A percentile compares a stretch with the other conserved stretches of the same genome.
Conservation (phyloP, 2,329 filamentous ascomycete species). For the Fusarium hostae region DNA sequence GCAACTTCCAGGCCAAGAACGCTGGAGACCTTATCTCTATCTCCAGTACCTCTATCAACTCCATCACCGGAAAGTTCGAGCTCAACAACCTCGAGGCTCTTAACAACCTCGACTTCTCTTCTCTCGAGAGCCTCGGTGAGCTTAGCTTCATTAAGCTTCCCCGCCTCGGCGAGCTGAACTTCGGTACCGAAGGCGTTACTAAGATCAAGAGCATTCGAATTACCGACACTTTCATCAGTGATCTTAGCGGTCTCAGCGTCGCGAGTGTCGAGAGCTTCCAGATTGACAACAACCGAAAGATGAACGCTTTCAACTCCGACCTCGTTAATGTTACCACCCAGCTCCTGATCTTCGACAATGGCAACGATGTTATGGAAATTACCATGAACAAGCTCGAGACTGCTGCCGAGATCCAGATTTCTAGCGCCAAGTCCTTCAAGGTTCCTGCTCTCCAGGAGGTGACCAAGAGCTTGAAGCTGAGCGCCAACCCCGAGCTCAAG, state of each 20-base stretch:
- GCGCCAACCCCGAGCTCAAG: conserved; percentile 76
- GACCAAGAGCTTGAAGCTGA: conserved; percentile 85
- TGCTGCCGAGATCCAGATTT: conserved; percentile 64
- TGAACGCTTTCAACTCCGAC: conserved; percentile 80
- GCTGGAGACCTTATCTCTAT: conserved; percentile 69
- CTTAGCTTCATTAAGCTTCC: conserved; percentile 81
- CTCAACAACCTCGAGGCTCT: conserved; percentile 77
- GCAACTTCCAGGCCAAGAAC: conserved; percentile 71
- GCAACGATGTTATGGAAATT: conserved; percentile 71
- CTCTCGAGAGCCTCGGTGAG: conserved; percentile 71
- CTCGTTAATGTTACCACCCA: conserved; percentile 78
- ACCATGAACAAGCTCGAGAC: conserved; percentile 81
- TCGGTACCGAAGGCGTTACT: conserved; percentile 68
- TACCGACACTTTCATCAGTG: conserved; percentile 84
- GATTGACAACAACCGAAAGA: conserved; percentile 90
- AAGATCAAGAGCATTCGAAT: conserved; percentile 77
- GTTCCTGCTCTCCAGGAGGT: conserved; percentile 78
- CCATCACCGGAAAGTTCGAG: conserved; percentile 76
- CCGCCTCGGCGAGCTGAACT: conserved; percentile 60
- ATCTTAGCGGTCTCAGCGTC: conserved; percentile 84
- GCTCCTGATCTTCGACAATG: conserved; percentile 84
- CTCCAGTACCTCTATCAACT: conserved; percentile 67
- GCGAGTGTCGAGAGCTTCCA: conserved; percentile 76
- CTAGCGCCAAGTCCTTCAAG: conserved; percentile 79
- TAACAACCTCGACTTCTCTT: conserved; percentile 72